Percentiles rank a stretch among this genome's conserved stretches.
Conservation (phyloP, 1,284 basidiomycete genomes). For the Boletus subluridellus region DNA sequence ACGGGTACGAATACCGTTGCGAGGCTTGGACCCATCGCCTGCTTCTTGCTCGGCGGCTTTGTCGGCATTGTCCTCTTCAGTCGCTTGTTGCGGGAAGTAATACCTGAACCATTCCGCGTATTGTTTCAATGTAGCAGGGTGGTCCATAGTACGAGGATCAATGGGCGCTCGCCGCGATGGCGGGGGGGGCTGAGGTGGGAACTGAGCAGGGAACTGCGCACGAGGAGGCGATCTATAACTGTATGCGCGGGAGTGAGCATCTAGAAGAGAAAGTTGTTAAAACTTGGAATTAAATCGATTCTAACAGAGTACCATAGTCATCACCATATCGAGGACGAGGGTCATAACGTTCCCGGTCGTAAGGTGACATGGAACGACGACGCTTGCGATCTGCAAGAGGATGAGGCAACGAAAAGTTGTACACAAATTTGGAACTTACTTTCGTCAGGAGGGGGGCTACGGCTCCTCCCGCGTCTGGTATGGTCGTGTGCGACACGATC, state of each 20-base stretch:
- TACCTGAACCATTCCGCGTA: slow-evolving; percentile 90
- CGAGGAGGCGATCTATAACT: slow-evolving; percentile 63
- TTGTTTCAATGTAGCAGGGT: slow-evolving; percentile 76
- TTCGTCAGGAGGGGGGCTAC: slow-evolving; percentile 68
- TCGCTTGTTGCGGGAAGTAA: slow-evolving; percentile 70
- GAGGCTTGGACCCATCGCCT: slow-evolving; percentile 71
- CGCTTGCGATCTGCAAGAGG: slow-evolving; percentile 65
- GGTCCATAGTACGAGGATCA: slow-evolving; percentile 81
- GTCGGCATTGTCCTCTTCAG: slow-evolving; percentile 75
- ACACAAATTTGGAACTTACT: slow-evolving; percentile 41
- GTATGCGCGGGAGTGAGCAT: slow-evolving; percentile 61
- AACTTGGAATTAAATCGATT: slow-evolving; percentile 1
- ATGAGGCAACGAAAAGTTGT: slow-evolving; percentile 10
- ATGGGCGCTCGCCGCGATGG: slow-evolving; percentile 56
- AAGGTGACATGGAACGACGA: slow-evolving; percentile 82
- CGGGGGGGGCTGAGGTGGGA: slow-evolving; percentile 40
- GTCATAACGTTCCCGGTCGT: slow-evolving; percentile 72
- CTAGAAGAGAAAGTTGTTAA: slow-evolving; percentile 35
- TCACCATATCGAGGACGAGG: slow-evolving; percentile 76
- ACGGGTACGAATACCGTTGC: slow-evolving; percentile 71
- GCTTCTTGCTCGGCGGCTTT: slow-evolving; percentile 78
- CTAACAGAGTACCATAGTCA: slow-evolving; percentile 58
- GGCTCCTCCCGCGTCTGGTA: slow-evolving; percentile 64
- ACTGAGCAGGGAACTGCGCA: slow-evolving; percentile 42
- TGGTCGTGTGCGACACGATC: slow-evolving; percentile 61